Conservation (phyloP, 2,329 filamentous ascomycete species). For the Trichoderma arundinaceum region DNA sequence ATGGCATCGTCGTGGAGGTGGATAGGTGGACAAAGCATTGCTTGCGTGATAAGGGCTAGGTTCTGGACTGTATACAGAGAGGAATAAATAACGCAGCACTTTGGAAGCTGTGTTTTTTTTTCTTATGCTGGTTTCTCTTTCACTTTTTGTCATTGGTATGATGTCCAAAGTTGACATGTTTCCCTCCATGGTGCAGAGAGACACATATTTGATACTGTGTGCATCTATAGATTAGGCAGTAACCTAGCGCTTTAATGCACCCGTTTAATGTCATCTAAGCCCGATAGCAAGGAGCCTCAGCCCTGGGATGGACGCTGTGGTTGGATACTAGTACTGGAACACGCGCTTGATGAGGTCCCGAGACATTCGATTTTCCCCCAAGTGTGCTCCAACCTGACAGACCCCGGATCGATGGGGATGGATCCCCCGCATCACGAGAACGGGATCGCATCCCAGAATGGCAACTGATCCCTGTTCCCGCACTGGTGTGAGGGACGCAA, state of each 20-base stretch:
- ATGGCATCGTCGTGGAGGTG: conserved; percentile 3
- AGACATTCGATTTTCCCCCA: background rate
- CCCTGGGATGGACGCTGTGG: no score
- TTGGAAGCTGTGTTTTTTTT: conserved; percentile 4
- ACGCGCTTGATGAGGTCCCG: no score
- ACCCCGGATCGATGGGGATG: background rate
- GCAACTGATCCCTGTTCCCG: conserved; percentile 23
- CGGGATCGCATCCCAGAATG: conserved; percentile 13
- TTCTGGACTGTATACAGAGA: conserved; percentile 12
- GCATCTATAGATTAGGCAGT: no score
- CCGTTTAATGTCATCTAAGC: no score
- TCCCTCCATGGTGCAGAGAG: background rate
- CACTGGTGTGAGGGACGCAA: conserved; percentile 5
- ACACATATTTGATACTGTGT: no score
- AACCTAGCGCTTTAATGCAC: no score
- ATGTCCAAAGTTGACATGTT: background rate
- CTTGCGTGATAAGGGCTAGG: background rate
- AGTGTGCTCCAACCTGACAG: background rate
- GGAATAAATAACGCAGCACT: conserved; percentile 11
- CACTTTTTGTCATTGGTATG: background rate
- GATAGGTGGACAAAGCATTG: conserved; percentile 8
- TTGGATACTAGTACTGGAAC: no score
- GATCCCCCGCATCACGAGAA: conserved; percentile 18
- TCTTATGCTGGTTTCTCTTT: background rate
- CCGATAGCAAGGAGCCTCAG: no score